Evolutionary conservation across 1,284 basidiomycete species (phyloP).

Genomic region (Naganishia albida): DNA sequence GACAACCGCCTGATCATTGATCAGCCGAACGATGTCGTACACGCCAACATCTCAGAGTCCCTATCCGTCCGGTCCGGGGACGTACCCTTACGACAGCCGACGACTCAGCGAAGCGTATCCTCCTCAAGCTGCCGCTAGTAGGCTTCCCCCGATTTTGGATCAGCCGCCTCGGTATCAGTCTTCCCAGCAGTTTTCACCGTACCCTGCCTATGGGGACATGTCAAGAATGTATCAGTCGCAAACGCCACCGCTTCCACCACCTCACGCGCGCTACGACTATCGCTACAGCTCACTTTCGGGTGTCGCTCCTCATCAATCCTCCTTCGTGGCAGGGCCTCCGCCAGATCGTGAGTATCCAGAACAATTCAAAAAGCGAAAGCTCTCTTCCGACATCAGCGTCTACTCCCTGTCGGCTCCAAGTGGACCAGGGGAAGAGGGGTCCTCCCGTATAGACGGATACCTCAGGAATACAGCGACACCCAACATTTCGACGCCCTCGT

Average conservation of each 20-base stretch:
- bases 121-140: neutral
- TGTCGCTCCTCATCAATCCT: neutral
- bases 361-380: conserved; percentile 23
- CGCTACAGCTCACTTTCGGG: conserved; percentile 3
- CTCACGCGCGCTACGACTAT: conserved; percentile 16
- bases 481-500: conserved; percentile 26
- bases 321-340: neutral
- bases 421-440: conserved; percentile 4
- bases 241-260: conserved; percentile 17
- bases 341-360: conserved; percentile 15
- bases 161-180: conserved; percentile 21
- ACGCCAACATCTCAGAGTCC: neutral
- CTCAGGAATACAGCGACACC: conserved; percentile 5
- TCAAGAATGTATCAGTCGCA: conserved; percentile 25
- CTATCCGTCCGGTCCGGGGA: conserved; percentile 11
- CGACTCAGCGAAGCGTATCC: conserved; percentile 1
- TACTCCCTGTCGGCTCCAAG: conserved; percentile 24
- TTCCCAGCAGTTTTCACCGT: conserved; percentile 6
- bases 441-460: neutral
- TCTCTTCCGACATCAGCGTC: conserved; percentile 25
- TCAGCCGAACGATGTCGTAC: conserved; percentile 10
- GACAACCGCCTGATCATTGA: neutral
- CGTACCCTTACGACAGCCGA: conserved; percentile 12
- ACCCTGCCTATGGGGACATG: conserved; percentile 17
- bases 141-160: conserved; percentile 22